phyloP scores from a whole-genome alignment of 805 yeast genomes.

The Ogataea trehaloabstinens region DNA sequence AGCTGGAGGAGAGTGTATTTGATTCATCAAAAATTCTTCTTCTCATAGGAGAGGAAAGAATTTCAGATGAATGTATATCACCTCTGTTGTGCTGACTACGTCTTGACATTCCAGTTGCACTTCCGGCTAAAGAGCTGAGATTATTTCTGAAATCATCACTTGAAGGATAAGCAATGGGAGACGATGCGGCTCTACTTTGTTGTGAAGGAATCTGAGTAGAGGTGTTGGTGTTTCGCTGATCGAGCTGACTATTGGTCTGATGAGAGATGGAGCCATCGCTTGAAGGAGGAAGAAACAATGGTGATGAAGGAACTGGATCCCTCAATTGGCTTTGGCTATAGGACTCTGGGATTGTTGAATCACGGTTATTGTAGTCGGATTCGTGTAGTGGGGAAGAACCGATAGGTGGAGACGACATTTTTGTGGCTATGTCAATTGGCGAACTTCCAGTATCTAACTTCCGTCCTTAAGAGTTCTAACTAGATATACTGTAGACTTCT shows the following conservation, averaged over 20 bases:
- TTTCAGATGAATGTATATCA: conserved; percentile 70
- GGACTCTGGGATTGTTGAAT: conserved; percentile 38
- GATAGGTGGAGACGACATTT: conserved; percentile 29
- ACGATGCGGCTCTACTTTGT: conserved; percentile 32
- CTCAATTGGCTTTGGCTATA: conserved; percentile 32
- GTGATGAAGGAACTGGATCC: conserved; percentile 51
- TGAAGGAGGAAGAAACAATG: conserved; percentile 51
- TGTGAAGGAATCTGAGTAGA: neutral
- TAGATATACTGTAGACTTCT: no score
- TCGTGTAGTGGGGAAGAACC: conserved; percentile 28
- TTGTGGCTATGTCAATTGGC: neutral
- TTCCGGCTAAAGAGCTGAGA: conserved; percentile 10
- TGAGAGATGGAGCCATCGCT: conserved; percentile 29
- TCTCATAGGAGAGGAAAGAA: conserved; percentile 64
- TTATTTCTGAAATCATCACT: conserved; percentile 41
- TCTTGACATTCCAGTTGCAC: conserved; percentile 24
- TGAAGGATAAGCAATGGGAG: conserved; percentile 51
- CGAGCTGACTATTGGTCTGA: conserved; percentile 3
- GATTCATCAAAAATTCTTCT: conserved; percentile 58
- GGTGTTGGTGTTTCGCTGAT: conserved; percentile 3
- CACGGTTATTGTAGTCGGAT: conserved; percentile 16
- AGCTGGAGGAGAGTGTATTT: conserved; percentile 23
- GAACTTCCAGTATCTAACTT: neutral
- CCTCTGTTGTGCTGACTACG: conserved; percentile 62
- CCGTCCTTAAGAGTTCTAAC: conserved; percentile 4